Evolutionary conservation across 441 rosid species (phyloP).

Genomic region (Jatropha multifida): DNA sequence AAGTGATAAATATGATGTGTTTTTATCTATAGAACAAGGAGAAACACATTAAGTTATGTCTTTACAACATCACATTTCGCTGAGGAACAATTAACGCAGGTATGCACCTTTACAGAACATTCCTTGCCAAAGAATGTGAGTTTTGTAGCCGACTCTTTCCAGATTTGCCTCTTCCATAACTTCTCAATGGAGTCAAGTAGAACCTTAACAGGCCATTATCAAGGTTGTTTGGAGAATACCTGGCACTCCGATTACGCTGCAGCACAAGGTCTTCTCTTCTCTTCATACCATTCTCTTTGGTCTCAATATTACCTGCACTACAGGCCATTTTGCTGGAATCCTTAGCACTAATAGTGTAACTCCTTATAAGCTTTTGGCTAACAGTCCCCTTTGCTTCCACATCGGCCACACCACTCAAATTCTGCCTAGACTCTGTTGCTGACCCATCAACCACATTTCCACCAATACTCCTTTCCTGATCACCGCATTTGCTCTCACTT

Average conservation of each 20-base stretch:
- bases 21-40: conserved; percentile 36
- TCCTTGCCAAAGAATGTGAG: conserved; percentile 31
- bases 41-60: conserved; percentile 29
- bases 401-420: conserved; percentile 46
- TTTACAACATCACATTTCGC: conserved; percentile 38
- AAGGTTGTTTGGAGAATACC: conserved; percentile 68
- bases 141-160: conserved; percentile 56
- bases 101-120: conserved; percentile 38
- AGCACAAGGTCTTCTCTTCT: conserved; percentile 54
- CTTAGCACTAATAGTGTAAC: conserved; percentile 88
- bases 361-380: conserved; percentile 67
- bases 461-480: conserved; percentile 62
- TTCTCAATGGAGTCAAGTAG: conserved; percentile 70
- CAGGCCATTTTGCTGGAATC: conserved; percentile 53
- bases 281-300: conserved; percentile 39
- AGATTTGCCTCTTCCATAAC: conserved; percentile 65
- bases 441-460: conserved; percentile 63
- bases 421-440: conserved; percentile 72
- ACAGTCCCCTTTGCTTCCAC: conserved; percentile 52
- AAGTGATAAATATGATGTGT: conserved; percentile 25
- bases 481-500: conserved; percentile 66
- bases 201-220: conserved; percentile 85
- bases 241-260: conserved; percentile 72
- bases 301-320: conserved; percentile 31
- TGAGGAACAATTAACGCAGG: conserved; percentile 23